These are phyloP conservation scores for Agrocybe praecox DNA, from an alignment of 768 basidiomycete genomes.

Conservation along the genomic window DNA sequence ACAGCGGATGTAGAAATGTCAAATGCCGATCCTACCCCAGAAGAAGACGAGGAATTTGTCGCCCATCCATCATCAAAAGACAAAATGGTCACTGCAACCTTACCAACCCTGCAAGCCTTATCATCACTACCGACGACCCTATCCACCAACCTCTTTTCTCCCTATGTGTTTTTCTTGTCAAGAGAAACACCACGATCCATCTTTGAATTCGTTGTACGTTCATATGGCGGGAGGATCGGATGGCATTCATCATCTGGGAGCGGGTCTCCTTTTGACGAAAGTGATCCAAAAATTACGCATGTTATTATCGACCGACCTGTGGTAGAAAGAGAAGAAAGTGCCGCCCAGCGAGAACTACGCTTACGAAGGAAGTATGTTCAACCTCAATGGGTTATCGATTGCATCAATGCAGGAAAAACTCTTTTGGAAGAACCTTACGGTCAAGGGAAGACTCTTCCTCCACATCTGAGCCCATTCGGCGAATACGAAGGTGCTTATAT, in stretches of 20 bases:
- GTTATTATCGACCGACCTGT: constrained; percentile 91
- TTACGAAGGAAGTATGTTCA: constrained; percentile 85
- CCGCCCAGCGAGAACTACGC: constrained; percentile 62
- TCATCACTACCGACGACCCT: constrained; percentile 59
- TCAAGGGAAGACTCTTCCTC: constrained; percentile 86
- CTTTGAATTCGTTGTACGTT: constrained; percentile 92
- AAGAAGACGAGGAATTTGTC: constrained; percentile 69
- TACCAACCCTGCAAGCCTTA: constrained; percentile 73
- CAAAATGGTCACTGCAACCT: constrained; percentile 47
- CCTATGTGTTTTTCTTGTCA: constrained; percentile 92
- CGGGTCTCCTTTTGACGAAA: constrained; percentile 79
- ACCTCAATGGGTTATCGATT: constrained; percentile 98
- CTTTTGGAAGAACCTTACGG: constrained; percentile 84
- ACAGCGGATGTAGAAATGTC: constrained; percentile 42
- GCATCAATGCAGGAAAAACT: constrained; percentile 85
- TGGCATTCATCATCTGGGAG: constrained; percentile 84
- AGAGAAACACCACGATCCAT: constrained; percentile 89
- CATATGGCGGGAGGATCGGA: constrained; percentile 90
- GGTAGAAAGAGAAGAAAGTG: constrained; percentile 49
- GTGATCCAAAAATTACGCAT: constrained; percentile 88
- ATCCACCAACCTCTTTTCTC: constrained; percentile 71
- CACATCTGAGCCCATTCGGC: constrained; percentile 95
- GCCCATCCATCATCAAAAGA: constrained; percentile 48
- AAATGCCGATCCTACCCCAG: constrained; percentile 30
- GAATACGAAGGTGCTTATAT: constrained; percentile 79